A percentile compares a stretch with the other conserved stretches of the same genome.
Conservation (phyloP, 176 grass and related monocot genomes). For the Panicum miliaceum region DNA sequence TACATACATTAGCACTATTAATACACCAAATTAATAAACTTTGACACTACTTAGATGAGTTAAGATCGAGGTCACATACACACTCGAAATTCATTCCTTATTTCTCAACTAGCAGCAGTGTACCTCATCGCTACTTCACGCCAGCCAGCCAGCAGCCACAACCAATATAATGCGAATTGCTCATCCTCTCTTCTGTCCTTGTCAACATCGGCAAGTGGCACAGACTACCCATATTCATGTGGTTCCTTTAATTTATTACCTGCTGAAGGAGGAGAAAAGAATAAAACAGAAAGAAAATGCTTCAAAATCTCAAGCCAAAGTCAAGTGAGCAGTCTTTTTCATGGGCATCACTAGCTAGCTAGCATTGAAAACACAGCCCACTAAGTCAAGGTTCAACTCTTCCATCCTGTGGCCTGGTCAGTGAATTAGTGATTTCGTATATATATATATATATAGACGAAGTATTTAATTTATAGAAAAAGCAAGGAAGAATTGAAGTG, state of each 20-base stretch:
- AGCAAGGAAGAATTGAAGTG: background rate
- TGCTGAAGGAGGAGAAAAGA: background rate
- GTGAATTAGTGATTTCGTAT: background rate
- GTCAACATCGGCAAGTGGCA: background rate
- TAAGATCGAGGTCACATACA: too few species aligned
- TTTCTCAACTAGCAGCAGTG: background rate
- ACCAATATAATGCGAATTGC: background rate
- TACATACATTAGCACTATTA: too few species aligned
- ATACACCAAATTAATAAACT: too few species aligned
- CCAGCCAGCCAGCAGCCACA: background rate
- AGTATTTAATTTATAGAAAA: too few species aligned
- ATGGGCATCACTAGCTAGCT: background rate
- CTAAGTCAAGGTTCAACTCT: background rate
- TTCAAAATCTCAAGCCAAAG: background rate
- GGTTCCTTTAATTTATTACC: background rate
- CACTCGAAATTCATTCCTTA: background rate
- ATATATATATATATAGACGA: too few species aligned
- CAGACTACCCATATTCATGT: background rate
- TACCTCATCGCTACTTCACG: background rate
- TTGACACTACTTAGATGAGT: too few species aligned
- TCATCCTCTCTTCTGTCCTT: background rate
- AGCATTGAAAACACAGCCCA: constrained; percentile 12
- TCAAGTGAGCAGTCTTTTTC: background rate
- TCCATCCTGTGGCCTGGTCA: background rate
- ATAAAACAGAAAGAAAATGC: too few species aligned